These are phyloP conservation scores for Gloeopeniophorella convolvens DNA, from an alignment of 768 basidiomycete species.

Conservation along the genomic window DNA sequence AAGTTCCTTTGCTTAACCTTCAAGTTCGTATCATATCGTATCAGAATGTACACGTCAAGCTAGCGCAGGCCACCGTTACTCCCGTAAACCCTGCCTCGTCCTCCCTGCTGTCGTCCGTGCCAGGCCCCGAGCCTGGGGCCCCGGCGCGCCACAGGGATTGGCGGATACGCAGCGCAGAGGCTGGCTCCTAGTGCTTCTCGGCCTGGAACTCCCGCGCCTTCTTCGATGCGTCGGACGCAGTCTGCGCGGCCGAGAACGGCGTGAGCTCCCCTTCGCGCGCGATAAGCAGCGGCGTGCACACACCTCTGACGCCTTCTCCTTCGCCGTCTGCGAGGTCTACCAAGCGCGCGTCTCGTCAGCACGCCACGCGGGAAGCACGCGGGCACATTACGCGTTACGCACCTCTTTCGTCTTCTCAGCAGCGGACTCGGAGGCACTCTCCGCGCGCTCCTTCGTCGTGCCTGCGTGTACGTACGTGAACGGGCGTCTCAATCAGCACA, in stretches of 20 bases:
- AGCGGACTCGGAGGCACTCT: neutral
- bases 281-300: neutral
- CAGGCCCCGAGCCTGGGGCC: no score
- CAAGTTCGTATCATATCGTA: no score
- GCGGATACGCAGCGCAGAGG: no score
- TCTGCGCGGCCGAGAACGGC: neutral
- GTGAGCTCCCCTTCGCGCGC: neutral
- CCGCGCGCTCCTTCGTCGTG: slow-evolving; percentile 1
- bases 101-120: no score
- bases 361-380: neutral
- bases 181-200: neutral
- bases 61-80: no score
- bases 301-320: slow-evolving; percentile 9
- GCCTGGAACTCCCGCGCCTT: neutral
- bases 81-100: no score
- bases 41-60: no score
- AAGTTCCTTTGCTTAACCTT: no score
- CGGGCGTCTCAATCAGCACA: no score
- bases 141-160: no score
- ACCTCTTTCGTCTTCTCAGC: slow-evolving; percentile 6
- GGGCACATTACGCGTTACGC: neutral
- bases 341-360: neutral
- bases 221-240: slow-evolving; percentile 6
- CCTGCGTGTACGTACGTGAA: no score
- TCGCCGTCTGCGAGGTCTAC: neutral